Percentiles rank a stretch among this genome's conserved stretches.
Evolutionary conservation across 176 grass and related monocot species (phyloP).

Genomic region (Canna indica): DNA sequence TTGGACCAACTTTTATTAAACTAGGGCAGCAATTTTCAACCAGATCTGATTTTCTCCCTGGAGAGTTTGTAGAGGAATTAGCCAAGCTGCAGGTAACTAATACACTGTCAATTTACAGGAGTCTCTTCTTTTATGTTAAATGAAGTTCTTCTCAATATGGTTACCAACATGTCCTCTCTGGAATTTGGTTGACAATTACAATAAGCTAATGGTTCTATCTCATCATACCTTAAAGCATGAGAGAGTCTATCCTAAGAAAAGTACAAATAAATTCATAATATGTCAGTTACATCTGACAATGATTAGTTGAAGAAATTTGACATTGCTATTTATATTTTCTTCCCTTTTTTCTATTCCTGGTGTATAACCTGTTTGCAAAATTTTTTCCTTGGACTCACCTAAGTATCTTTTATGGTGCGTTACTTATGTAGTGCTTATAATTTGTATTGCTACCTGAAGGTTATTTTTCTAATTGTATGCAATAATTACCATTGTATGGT

Average conservation of each 20-base stretch:
- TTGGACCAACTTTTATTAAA: slow-evolving; percentile 95
- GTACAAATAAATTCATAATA: neutral
- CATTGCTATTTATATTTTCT: neutral
- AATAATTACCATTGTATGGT: neutral
- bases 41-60: slow-evolving; percentile 88
- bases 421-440: neutral
- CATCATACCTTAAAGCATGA: neutral
- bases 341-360: neutral
- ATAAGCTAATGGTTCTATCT: neutral
- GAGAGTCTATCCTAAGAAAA: neutral
- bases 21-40: slow-evolving; percentile 92
- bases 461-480: neutral
- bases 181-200: neutral
- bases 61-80: slow-evolving; percentile 86
- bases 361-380: neutral
- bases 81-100: slow-evolving; percentile 84
- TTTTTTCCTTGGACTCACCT: neutral
- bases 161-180: neutral
- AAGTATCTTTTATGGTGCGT: neutral
- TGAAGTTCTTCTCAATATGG: neutral
- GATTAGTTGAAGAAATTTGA: neutral
- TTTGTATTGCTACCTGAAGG: too few species aligned
- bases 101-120: neutral
- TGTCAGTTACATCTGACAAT: neutral
- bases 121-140: neutral